Percentiles rank a stretch among this genome's conserved stretches.
Conservation (phyloP, 2,329 filamentous ascomycete species). For the Epichloe coenophiala region DNA sequence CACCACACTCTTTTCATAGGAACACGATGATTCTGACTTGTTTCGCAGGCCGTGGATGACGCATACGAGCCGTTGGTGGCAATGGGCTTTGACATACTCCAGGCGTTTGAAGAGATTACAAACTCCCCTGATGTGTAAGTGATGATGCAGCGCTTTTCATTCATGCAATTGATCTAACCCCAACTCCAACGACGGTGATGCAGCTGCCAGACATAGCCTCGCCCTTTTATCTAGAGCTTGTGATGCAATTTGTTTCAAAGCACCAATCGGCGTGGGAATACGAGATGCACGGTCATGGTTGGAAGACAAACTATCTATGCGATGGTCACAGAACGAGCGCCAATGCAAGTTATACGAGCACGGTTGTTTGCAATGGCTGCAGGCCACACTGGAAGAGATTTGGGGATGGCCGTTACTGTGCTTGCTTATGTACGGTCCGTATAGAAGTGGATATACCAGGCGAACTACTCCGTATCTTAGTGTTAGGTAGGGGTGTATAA, state of each 20-base stretch:
- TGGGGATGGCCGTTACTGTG: too few species aligned
- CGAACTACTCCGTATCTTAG: too few species aligned
- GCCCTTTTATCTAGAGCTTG: neutral
- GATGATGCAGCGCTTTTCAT: neutral
- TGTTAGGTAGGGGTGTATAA: too few species aligned
- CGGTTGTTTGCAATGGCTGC: too few species aligned
- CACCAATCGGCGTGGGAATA: too few species aligned
- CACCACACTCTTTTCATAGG: neutral
- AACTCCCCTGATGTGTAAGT: conserved; percentile 42
- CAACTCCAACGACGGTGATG: neutral
- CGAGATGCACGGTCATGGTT: too few species aligned
- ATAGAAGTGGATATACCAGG: too few species aligned
- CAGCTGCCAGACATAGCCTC: neutral
- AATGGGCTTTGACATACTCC: conserved; percentile 69
- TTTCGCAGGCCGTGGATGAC: conserved; percentile 49
- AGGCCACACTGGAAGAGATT: too few species aligned
- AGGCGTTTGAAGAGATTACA: conserved; percentile 72
- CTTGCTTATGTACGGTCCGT: too few species aligned
- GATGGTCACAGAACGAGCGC: neutral
- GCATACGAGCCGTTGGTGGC: conserved; percentile 58
- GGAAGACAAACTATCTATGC: neutral
- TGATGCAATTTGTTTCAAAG: neutral
- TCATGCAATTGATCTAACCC: neutral
- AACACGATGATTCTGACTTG: conserved; percentile 7
- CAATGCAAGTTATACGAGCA: neutral